phyloP scores from a whole-genome alignment of 2,329 filamentous ascomycete genomes.

The Arthrobotrys sphaeroides region DNA sequence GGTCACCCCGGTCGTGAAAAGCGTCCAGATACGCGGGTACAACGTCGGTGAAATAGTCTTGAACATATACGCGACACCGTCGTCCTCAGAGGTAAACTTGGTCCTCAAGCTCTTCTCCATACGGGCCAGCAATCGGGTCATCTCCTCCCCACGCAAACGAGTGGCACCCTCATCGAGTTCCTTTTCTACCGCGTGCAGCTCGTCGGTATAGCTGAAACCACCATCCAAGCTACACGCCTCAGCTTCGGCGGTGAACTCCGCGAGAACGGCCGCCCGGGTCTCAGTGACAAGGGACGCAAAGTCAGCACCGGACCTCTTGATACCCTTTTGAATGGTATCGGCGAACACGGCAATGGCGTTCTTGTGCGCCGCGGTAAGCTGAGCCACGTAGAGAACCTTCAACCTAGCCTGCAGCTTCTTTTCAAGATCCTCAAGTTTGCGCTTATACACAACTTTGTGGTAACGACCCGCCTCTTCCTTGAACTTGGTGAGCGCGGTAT shows the following conservation, averaged over 20 bases:
- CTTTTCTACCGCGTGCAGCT: conserved; percentile 82
- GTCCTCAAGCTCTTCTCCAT: conserved; percentile 95
- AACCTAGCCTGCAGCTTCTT: conserved; percentile 86
- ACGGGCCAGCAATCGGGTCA: conserved; percentile 87
- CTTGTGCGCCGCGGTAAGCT: conserved; percentile 89
- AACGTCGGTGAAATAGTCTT: conserved; percentile 63
- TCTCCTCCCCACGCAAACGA: conserved; percentile 89
- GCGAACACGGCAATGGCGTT: conserved; percentile 83
- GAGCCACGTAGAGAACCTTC: conserved; percentile 87
- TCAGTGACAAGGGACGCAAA: conserved; percentile 91
- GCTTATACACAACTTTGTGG: conserved; percentile 91
- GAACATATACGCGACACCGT: conserved; percentile 42
- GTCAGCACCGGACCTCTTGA: conserved; percentile 90
- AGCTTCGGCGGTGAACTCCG: conserved; percentile 79
- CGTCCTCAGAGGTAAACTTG: conserved; percentile 71
- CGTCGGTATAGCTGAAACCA: conserved; percentile 75
- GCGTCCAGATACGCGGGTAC: conserved; percentile 93
- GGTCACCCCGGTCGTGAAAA: conserved; percentile 80
- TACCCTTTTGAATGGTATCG: conserved; percentile 83
- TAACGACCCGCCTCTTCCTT: conserved; percentile 91
- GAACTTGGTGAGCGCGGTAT: conserved; percentile 81
- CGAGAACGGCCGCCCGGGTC: conserved; percentile 79
- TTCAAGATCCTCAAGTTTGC: conserved; percentile 86
- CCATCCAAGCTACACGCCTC: conserved; percentile 78
- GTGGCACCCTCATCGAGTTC: conserved; percentile 89